Base-by-base conservation (phyloP, 352 stramenopile species). In the Pilasporangium apinafurcum region DNA sequence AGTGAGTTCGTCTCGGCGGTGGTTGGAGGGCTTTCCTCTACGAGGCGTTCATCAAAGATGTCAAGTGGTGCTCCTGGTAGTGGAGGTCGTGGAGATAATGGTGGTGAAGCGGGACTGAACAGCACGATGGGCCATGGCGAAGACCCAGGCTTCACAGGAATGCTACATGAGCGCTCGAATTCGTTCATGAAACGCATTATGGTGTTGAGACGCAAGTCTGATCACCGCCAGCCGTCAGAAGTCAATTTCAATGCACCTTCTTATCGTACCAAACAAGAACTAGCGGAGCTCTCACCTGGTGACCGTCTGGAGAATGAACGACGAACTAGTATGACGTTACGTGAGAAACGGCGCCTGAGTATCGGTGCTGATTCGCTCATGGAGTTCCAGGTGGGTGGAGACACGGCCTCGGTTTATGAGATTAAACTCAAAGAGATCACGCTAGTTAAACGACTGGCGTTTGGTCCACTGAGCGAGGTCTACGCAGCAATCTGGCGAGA, bases 401-500 rank as follows among this genome's bases (percentile, higher is more conserved):
- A 86, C 51, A 69, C 85, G 34, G 70, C 68, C 21, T 74, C 65
- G 0, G 78, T 90, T 35, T 90, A 90, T 44, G 78, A 90, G 44
- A 68, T 88, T 41, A 90, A 90, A 46, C 62, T 90, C 13, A 64
- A 73, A 8, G 78, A 90, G 48, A 75, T 90, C 46, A 66, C 76
- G 21, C 39, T 90, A 13, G 75, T 88, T 27, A 87, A 87, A 46
- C 63, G 76, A 4, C 50, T 90, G n/a, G 78, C 75, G 10, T 79
- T 79, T 8, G 75, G 78, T 0, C 73, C 75, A 4, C 56, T 87
- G 14, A 84, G 67, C 16, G 78, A 88, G 33, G 75, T 90, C 16
- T 90, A 90, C 49, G 78, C 78, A 6, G 78, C 72, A 7, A 68
- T 86, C 16, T 90, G 78, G 75, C 59, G 78, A 8, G 75, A 85